A percentile compares a stretch with the other conserved stretches of the same genome.
Evolutionary conservation across 1,139 yeast species (phyloP).

Genomic region (Pichia sp.): DNA sequence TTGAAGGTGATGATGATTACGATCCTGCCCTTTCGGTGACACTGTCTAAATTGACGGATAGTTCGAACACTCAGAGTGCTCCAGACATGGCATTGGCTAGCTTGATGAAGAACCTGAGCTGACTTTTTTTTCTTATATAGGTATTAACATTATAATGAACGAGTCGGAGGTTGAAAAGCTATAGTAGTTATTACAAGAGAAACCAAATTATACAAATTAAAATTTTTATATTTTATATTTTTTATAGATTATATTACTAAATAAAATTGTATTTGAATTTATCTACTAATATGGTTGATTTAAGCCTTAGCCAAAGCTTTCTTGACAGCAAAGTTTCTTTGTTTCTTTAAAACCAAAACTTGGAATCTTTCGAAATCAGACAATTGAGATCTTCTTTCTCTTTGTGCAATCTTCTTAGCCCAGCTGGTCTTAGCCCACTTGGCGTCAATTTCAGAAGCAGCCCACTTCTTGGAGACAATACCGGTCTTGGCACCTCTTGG

Average conservation of each 20-base stretch:
- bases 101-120: slow-evolving; percentile 4
- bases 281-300: slow-evolving; percentile 25
- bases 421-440: slow-evolving; percentile 93
- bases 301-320: slow-evolving; percentile 89
- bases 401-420: slow-evolving; percentile 98
- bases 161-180: background rate
- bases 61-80: background rate
- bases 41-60: slow-evolving; percentile 1
- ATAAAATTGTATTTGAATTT: slow-evolving; percentile 1
- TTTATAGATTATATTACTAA: slow-evolving; percentile 4
- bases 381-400: slow-evolving; percentile 87
- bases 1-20: slow-evolving; percentile 11
- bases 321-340: slow-evolving; percentile 91
- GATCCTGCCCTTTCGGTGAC: slow-evolving; percentile 13
- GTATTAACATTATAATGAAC: background rate
- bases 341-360: slow-evolving; percentile 94
- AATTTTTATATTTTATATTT: slow-evolving; percentile 1
- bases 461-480: slow-evolving; percentile 88
- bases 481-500: slow-evolving; percentile 94
- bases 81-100: slow-evolving; percentile 1
- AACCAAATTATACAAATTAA: slow-evolving; percentile 1
- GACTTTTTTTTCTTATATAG: background rate
- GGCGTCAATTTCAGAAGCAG: slow-evolving; percentile 79
- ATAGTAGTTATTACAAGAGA: background rate
- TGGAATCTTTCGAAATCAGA: slow-evolving; percentile 99